Conservation (phyloP, 2,329 filamentous ascomycete species). For the Alternaria triticina region DNA sequence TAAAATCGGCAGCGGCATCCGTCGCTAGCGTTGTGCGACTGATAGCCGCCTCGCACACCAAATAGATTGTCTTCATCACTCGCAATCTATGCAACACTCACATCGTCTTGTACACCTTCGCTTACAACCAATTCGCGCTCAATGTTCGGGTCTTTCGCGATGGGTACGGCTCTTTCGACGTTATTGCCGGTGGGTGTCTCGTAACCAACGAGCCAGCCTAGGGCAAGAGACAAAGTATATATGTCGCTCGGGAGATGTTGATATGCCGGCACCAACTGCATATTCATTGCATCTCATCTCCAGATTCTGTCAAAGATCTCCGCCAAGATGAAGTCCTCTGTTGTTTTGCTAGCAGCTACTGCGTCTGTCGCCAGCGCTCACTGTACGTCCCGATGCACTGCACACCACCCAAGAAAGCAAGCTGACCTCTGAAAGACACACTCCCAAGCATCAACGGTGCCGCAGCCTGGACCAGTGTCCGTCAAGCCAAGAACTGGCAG, state of each 20-base stretch:
- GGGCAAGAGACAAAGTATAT: background rate
- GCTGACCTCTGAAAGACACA: slow-evolving; percentile 6
- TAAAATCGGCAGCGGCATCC: slow-evolving; percentile 4
- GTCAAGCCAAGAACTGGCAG: slow-evolving; percentile 17
- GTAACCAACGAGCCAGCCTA: background rate
- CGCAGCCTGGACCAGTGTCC: slow-evolving; percentile 7
- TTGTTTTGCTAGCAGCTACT: background rate
- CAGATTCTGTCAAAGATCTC: background rate
- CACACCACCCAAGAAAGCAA: rapidly evolving
- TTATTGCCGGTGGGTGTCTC: slow-evolving; percentile 1
- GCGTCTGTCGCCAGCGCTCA: slow-evolving; percentile 10
- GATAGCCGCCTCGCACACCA: background rate
- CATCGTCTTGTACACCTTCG: background rate
- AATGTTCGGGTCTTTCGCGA: background rate
- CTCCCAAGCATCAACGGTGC: slow-evolving; percentile 12
- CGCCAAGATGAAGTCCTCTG: slow-evolving; percentile 6
- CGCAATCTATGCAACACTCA: slow-evolving; percentile 7
- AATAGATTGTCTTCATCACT: slow-evolving; percentile 9
- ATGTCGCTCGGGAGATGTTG: background rate
- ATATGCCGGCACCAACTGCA: background rate
- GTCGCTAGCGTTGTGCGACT: background rate
- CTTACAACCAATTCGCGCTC: background rate
- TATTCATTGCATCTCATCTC: background rate
- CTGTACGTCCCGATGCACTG: background rate
- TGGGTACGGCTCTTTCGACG: background rate